A percentile compares a stretch with the other conserved stretches of the same genome.
Evolutionary conservation across 2,329 filamentous ascomycete species (phyloP).

Genomic region (Epichloe sp.): DNA sequence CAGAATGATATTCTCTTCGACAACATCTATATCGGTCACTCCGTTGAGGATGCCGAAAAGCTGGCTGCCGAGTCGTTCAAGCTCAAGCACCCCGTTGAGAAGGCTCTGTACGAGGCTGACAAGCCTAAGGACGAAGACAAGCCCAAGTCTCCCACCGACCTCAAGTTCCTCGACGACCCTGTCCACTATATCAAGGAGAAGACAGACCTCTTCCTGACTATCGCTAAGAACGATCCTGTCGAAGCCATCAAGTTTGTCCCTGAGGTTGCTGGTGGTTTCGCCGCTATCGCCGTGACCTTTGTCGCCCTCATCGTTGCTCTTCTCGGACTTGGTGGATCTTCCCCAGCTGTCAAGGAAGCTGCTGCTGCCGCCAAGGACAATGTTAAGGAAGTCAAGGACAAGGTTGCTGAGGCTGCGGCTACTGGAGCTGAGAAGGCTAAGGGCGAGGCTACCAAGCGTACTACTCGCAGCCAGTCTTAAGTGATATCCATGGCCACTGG

Average conservation of each 20-base stretch:
- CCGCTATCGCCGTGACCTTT: slow-evolving; percentile 54
- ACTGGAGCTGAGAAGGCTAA: slow-evolving; percentile 62
- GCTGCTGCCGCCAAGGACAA: slow-evolving; percentile 54
- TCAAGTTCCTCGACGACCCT: slow-evolving; percentile 85
- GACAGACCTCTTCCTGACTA: slow-evolving; percentile 76
- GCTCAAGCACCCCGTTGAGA: slow-evolving; percentile 74
- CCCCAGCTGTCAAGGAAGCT: slow-evolving; percentile 61
- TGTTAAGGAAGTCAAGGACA: slow-evolving; percentile 55
- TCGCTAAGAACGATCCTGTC: slow-evolving; percentile 69
- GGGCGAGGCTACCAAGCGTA: slow-evolving; percentile 53
- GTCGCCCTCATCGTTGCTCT: slow-evolving; percentile 57
- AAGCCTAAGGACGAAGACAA: slow-evolving; percentile 61
- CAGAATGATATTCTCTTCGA: slow-evolving; percentile 97
- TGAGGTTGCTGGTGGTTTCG: slow-evolving; percentile 74
- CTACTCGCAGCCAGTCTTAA: slow-evolving; percentile 43
- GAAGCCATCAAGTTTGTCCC: slow-evolving; percentile 81
- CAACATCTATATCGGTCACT: slow-evolving; percentile 99
- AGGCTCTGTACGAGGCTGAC: slow-evolving; percentile 62
- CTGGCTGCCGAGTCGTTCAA: slow-evolving; percentile 82
- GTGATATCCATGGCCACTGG: background rate
- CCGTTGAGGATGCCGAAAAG: slow-evolving; percentile 79
- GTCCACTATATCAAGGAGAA: slow-evolving; percentile 83
- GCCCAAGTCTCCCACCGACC: slow-evolving; percentile 58
- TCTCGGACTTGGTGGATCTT: slow-evolving; percentile 49
- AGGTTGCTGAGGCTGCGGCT: slow-evolving; percentile 47